Conservation (phyloP, 768 basidiomycete species). For the Gloeostereum incarnatum region DNA sequence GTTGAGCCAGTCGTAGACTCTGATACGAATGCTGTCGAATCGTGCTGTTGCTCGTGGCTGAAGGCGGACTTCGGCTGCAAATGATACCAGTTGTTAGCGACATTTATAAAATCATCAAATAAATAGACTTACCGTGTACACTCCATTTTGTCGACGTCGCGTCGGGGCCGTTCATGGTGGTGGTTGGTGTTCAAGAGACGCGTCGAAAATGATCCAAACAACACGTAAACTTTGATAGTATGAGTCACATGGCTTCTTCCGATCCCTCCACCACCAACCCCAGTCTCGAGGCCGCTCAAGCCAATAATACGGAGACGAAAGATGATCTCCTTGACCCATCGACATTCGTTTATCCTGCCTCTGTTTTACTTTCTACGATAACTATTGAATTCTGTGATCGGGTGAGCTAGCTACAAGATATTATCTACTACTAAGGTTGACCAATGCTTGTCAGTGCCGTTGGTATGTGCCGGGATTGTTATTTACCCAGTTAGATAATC, state of each 20-base stretch:
- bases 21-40: constrained; percentile 63
- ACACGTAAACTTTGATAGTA: constrained; percentile 19
- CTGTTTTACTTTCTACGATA: constrained; percentile 40
- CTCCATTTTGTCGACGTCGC: constrained; percentile 34
- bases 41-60: constrained; percentile 58
- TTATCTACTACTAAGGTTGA: constrained; percentile 2
- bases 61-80: constrained; percentile 77
- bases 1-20: constrained; percentile 44
- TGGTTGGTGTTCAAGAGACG: constrained; percentile 32
- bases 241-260: background rate
- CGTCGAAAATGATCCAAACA: constrained; percentile 27
- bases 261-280: background rate
- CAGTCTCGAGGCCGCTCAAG: no score
- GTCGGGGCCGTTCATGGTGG: constrained; percentile 1
- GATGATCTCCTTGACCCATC: constrained; percentile 37
- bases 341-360: constrained; percentile 47
- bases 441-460: constrained; percentile 46
- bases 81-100: no score
- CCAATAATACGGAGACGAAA: no score
- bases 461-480: constrained; percentile 39
- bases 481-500: constrained; percentile 2
- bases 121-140: constrained; percentile 44
- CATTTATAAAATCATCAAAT: background rate
- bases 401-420: constrained; percentile 34
- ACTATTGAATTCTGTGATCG: constrained; percentile 90